Conservation (phyloP, 495 filamentous ascomycete genomes). For the Chaetomidium leptoderma region DNA sequence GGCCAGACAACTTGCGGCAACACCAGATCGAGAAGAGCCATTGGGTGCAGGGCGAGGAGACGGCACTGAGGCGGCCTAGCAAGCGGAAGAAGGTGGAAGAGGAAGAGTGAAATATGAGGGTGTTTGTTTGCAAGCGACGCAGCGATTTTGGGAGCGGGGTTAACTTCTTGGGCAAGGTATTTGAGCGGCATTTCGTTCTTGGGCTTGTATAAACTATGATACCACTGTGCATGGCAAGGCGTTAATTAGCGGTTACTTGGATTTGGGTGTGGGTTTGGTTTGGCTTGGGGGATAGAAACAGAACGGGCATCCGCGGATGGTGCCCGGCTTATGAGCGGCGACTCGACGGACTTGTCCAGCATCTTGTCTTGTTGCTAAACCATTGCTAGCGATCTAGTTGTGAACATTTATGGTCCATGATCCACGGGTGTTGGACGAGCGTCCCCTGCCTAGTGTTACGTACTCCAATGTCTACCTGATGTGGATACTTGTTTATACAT, state of each 20-base stretch:
- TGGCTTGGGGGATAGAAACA: neutral
- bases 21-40: constrained; percentile 50
- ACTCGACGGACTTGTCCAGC: too few relatives aligned
- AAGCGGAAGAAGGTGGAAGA: constrained; percentile 41
- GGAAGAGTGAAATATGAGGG: constrained; percentile 13
- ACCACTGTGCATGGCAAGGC: constrained; percentile 9
- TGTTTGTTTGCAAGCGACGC: too few relatives aligned
- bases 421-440: too few relatives aligned
- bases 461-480: too few relatives aligned
- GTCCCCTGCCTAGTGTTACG: too few relatives aligned
- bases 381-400: too few relatives aligned
- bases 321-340: too few relatives aligned
- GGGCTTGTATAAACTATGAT: constrained; percentile 12
- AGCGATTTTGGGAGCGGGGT: too few relatives aligned
- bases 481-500: too few relatives aligned
- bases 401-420: too few relatives aligned
- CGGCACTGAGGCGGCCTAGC: constrained; percentile 31
- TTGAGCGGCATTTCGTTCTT: neutral
- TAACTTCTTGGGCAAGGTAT: too few relatives aligned
- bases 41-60: constrained; percentile 38
- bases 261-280: neutral
- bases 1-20: constrained; percentile 47
- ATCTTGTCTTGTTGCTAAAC: too few relatives aligned
- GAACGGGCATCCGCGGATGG: neutral
- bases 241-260: neutral